phyloP scores from a whole-genome alignment of 2,329 filamentous ascomycete species.

The Myriosclerotinia curreyana region DNA sequence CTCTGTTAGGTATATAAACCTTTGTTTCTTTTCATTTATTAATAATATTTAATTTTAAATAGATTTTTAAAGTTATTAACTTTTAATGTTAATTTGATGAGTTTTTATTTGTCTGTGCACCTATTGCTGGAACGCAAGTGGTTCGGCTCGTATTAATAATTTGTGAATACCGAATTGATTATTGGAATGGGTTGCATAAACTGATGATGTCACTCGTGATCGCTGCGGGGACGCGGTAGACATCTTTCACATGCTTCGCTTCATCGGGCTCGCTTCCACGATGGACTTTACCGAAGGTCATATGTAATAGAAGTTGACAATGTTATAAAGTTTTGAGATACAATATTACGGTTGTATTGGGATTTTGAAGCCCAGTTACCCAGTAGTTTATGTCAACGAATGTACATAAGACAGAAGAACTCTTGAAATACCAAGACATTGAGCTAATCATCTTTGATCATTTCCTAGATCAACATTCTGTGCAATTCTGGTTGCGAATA shows the following conservation, averaged over 20 bases:
- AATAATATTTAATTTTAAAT: not conserved
- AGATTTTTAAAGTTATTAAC: no score
- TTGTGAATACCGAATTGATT: not conserved
- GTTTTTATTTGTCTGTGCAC: no score
- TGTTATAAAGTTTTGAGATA: no score
- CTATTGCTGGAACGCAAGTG: not conserved
- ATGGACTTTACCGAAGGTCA: no score
- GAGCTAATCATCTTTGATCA: not conserved
- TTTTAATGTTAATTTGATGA: not conserved
- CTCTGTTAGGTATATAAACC: no score
- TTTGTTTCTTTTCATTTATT: not conserved
- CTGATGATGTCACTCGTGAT: not conserved
- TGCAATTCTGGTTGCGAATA: no score
- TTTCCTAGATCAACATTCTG: not conserved
- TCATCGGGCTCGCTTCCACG: not conserved
- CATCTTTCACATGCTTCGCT: not conserved
- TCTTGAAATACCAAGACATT: not conserved
- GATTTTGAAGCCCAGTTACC: not conserved
- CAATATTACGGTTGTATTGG: not conserved
- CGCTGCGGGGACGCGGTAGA: not conserved
- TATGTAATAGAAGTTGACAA: no score
- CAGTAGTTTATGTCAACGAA: not conserved
- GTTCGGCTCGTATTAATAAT: conserved; percentile 5
- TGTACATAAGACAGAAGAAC: not conserved
- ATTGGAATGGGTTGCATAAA: not conserved